Evolutionary conservation across 2,329 filamentous ascomycete species (phyloP), one percentile per base, ranked within the genome.

Genomic region (Colletotrichum caudatum): DNA sequence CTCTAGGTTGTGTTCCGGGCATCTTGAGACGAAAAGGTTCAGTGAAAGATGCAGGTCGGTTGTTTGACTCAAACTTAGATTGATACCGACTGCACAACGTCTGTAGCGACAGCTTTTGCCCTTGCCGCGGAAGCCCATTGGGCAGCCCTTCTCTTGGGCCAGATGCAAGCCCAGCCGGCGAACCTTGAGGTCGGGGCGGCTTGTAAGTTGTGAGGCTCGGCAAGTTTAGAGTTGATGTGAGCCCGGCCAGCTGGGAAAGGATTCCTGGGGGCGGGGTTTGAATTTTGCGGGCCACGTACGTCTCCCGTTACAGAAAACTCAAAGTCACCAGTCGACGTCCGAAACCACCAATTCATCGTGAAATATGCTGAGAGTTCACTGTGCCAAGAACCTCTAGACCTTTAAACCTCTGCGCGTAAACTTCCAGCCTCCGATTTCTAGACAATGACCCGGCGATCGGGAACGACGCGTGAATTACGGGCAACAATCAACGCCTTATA

Each of bases 241-340:
- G 48, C 37, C 46, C 39, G n/a, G 29, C 65, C 58, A 44, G 54
- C 69, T 64, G 37, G 20, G 60, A 54, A 23, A 11, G 46, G 65
- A 48, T 16, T 56, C 39, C 3, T n/a, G 26, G 18, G 14, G 20
- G 59, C 53, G 33, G 5, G 48, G 48, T 8, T 33, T 39, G 48
- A 64, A 61, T 23, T 35, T 37, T 16, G 54, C 53, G 65, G 60
- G 65, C 53, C 59, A 59, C 69, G 69, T 64, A 69, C 53, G 64
- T 72, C 69, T 72, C 69, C 66, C 59, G 60, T 39, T 48, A 44
- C 39, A 33, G 48, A 26, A 60, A 41, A 48, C 14, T 37, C 1
- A 6, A 14, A 14, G 44, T 8, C 16, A 20, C 58, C 69, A 64
- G 69, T 64, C 66, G 41, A n/a, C 33, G 8, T 11, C 20, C 12